These are phyloP conservation scores for Pharus latifolius DNA, from an alignment of 176 grass and related monocot genomes.

Conservation along the genomic window DNA sequence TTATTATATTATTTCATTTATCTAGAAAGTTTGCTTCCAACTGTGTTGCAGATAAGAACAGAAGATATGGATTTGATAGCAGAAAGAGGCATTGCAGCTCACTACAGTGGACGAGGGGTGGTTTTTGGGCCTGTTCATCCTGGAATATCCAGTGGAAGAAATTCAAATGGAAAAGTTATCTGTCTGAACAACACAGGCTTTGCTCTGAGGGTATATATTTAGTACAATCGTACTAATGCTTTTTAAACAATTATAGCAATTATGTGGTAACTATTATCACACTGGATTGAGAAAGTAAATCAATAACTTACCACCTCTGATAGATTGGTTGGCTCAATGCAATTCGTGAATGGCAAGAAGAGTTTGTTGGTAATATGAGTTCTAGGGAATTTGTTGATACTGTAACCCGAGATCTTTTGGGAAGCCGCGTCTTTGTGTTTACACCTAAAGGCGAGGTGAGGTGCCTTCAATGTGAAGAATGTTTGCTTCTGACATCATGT, in stretches of 20 bases:
- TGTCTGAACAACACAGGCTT: slow-evolving; percentile 75
- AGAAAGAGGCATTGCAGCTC: slow-evolving; percentile 96
- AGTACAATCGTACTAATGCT: slow-evolving; percentile 2
- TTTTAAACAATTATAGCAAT: neutral
- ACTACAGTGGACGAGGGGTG: slow-evolving; percentile 78
- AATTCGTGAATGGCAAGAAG: slow-evolving; percentile 98
- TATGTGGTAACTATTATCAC: neutral
- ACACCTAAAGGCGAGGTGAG: slow-evolving; percentile 99
- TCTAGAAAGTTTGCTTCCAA: neutral
- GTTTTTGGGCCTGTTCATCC: slow-evolving; percentile 48
- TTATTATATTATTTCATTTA: neutral
- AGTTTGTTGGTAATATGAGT: slow-evolving; percentile 99
- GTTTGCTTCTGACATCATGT: neutral
- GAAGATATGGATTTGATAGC: slow-evolving; percentile 99
- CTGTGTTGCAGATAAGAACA: slow-evolving; percentile 80
- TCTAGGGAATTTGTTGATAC: slow-evolving; percentile 97
- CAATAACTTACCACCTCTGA: slow-evolving; percentile 3
- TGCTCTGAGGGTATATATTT: slow-evolving; percentile 72
- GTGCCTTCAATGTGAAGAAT: slow-evolving; percentile 15
- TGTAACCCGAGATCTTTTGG: slow-evolving; percentile 80
- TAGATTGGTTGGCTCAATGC: slow-evolving; percentile 99
- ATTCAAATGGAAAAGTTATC: slow-evolving; percentile 65
- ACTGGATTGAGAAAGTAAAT: neutral
- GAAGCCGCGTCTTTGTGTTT: slow-evolving; percentile 93
- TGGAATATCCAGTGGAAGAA: slow-evolving; percentile 58